Evolutionary conservation across 2,329 filamentous ascomycete species (phyloP).

Genomic region (Xylaria sp.): DNA sequence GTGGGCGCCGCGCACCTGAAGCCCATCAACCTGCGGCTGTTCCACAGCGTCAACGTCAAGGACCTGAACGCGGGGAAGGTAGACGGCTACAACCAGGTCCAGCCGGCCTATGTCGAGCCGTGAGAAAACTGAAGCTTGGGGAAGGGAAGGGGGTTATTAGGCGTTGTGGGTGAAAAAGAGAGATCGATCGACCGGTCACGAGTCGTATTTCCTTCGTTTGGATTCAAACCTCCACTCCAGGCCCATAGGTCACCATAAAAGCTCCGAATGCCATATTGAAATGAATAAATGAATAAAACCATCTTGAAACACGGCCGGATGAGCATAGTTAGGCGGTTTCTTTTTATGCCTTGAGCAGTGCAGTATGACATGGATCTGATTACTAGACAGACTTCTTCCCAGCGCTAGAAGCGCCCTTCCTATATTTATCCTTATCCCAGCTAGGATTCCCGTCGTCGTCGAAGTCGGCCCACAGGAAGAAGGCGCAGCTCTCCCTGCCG

Average conservation of each 20-base stretch:
- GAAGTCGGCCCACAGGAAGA: conserved; percentile 86
- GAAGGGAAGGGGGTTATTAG: background rate
- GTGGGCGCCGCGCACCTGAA: conserved; percentile 13
- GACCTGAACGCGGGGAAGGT: conserved; percentile 20
- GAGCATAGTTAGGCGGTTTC: background rate
- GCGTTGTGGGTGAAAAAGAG: too few relatives aligned
- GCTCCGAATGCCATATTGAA: background rate
- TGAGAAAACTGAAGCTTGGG: conserved; percentile 6
- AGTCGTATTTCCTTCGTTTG: background rate
- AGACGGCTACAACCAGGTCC: conserved; percentile 26
- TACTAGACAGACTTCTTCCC: background rate
- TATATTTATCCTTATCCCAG: conserved; percentile 49
- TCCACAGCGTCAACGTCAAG: conserved; percentile 28
- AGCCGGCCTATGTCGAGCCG: conserved; percentile 41
- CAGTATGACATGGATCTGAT: background rate
- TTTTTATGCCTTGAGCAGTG: too few relatives aligned
- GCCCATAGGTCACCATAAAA: background rate
- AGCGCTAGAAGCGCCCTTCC: conserved; percentile 7
- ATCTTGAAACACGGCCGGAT: background rate
- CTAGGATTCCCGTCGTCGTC: conserved; percentile 82
- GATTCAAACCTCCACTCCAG: background rate
- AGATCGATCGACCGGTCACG: too few relatives aligned
- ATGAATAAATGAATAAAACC: background rate
- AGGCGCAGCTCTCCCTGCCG: conserved; percentile 70
- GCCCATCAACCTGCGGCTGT: conserved; percentile 35